phyloP scores from a whole-genome alignment of 169 alveolate genomes.

The Cystoisospora suis region DNA sequence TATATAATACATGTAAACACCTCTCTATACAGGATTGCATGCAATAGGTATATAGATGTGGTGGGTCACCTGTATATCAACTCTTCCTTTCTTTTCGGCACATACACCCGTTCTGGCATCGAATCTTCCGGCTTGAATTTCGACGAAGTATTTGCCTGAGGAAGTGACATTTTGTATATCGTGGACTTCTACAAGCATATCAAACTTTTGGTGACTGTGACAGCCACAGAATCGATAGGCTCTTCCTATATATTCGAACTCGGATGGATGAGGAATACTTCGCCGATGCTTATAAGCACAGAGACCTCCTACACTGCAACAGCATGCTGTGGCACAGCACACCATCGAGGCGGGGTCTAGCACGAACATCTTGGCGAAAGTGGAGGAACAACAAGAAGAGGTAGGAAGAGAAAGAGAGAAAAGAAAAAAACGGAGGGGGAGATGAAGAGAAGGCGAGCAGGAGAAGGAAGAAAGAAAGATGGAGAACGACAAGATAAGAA shows the following conservation, averaged over 20 bases:
- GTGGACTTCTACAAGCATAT: conserved; percentile 72
- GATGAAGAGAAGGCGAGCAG: background rate
- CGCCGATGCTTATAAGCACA: conserved; percentile 26
- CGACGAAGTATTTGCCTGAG: conserved; percentile 67
- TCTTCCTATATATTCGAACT: conserved; percentile 24
- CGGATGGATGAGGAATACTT: conserved; percentile 63
- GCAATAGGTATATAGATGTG: background rate
- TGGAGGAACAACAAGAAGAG: background rate
- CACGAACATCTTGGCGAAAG: conserved; percentile 19
- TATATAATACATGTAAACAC: background rate
- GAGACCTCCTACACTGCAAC: conserved; percentile 45
- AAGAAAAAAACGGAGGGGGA: background rate
- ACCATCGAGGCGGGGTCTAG: conserved; percentile 55
- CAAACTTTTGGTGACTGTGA: conserved; percentile 76
- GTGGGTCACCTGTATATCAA: conserved; percentile 40
- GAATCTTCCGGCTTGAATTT: conserved; percentile 70
- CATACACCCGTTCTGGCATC: conserved; percentile 55
- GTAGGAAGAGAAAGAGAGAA: background rate
- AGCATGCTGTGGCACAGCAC: conserved; percentile 52
- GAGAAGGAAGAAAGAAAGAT: background rate
- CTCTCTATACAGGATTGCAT: background rate
- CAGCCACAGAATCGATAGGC: conserved; percentile 43
- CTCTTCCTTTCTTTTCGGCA: conserved; percentile 10
- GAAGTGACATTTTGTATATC: conserved; percentile 60
- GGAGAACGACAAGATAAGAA: background rate